phyloP scores from a whole-genome alignment of 257 asterid species.

The Leonotis leonurus region DNA sequence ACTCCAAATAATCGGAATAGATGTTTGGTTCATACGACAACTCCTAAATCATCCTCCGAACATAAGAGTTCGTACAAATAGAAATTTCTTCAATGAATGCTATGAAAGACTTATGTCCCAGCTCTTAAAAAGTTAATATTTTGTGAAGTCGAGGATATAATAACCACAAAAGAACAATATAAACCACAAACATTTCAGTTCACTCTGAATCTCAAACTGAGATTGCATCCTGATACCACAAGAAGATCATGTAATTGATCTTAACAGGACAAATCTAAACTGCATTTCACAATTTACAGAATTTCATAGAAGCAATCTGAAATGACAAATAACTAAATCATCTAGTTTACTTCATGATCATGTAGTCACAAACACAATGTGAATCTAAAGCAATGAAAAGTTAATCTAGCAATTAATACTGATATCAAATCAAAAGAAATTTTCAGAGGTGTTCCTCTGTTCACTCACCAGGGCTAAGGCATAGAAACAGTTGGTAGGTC shows the following conservation, averaged over 20 bases:
- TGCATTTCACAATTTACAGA: not conserved
- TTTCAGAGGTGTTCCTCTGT: too few species aligned
- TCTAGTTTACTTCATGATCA: not conserved
- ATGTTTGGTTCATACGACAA: not conserved
- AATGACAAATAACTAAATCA: not conserved
- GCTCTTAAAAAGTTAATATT: not conserved
- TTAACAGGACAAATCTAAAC: not conserved
- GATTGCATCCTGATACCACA: not conserved
- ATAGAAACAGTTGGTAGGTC: slow-evolving; percentile 69
- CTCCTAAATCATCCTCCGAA: not conserved
- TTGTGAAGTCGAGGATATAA: not conserved
- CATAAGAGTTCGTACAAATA: not conserved
- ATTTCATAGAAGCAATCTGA: not conserved
- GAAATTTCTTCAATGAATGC: not conserved
- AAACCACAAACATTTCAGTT: not conserved
- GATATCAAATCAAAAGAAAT: too few species aligned
- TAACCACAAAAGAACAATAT: not conserved
- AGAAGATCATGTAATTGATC: not conserved
- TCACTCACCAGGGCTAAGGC: slow-evolving; percentile 69
- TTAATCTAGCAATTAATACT: not conserved
- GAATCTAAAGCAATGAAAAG: not conserved
- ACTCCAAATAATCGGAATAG: not conserved
- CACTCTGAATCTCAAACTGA: not conserved
- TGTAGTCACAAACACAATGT: not conserved
- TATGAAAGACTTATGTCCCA: not conserved